Conservation (phyloP, 257 asterid genomes). For the Solanum microdontum region DNA sequence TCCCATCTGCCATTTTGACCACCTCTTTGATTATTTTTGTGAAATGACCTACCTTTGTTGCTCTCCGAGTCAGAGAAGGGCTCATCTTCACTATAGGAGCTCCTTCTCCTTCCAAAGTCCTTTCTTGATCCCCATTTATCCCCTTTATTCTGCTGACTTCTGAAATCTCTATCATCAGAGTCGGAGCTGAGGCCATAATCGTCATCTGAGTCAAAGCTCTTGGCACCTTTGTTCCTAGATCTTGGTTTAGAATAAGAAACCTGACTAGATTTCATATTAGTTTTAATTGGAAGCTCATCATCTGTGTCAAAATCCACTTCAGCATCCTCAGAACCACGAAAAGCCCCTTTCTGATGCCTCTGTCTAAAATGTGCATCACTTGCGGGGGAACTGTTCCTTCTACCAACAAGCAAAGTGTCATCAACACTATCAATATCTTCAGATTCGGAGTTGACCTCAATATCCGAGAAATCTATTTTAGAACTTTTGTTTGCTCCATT, state of each 20-base stretch:
- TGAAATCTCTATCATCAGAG: conserved; percentile 30
- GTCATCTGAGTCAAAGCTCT: conserved; percentile 46
- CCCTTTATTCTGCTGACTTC: conserved; percentile 23
- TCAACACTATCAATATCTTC: conserved; percentile 41
- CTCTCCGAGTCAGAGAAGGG: conserved; percentile 34
- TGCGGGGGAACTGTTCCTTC: conserved; percentile 9
- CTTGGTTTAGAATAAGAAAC: conserved; percentile 33
- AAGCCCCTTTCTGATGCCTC: conserved; percentile 17
- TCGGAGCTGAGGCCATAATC: conserved; percentile 39
- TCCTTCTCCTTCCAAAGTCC: conserved; percentile 23
- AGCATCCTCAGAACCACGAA: conserved; percentile 31
- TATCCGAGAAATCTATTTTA: conserved; percentile 62
- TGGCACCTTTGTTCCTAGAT: conserved; percentile 25
- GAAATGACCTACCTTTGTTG: conserved; percentile 23
- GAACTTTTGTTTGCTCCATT: conserved; percentile 38
- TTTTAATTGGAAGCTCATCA: conserved; percentile 75
- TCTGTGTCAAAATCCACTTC: conserved; percentile 56
- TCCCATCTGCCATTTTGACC: conserved; percentile 6
- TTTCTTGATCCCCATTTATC: conserved; percentile 23
- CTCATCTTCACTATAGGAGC: conserved; percentile 13
- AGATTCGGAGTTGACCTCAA: conserved; percentile 56
- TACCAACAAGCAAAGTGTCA: conserved; percentile 17
- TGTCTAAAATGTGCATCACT: conserved; percentile 23
- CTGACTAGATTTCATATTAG: conserved; percentile 65
- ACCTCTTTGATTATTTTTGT: conserved; percentile 17